Evolutionary conservation across 306 rosid species (phyloP).

Genomic region (Urtica urens): DNA sequence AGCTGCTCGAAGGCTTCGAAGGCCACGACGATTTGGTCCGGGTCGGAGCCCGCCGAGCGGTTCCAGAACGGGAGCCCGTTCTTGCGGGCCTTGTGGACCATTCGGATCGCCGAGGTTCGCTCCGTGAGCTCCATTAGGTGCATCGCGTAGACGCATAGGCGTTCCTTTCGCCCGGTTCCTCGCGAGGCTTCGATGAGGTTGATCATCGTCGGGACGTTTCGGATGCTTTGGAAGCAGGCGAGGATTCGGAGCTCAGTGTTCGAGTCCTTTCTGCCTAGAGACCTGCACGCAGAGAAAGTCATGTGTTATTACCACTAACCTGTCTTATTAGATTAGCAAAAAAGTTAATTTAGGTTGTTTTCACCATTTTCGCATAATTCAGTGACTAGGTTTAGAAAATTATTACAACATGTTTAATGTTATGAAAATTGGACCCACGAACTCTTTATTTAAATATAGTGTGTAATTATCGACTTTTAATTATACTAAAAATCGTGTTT

Average conservation of each 20-base stretch:
- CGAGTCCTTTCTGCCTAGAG: conserved; percentile 38
- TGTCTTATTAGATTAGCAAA: no score
- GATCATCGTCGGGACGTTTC: conserved; percentile 53
- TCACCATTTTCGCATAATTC: no score
- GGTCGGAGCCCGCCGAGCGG: conserved; percentile 13
- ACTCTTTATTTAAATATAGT: no score
- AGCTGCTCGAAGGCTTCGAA: conserved; percentile 49
- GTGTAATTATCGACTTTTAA: no score
- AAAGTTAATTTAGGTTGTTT: no score
- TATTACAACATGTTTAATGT: no score
- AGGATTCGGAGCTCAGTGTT: conserved; percentile 48
- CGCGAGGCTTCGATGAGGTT: conserved; percentile 74
- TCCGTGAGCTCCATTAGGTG: conserved; percentile 72
- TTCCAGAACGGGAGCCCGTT: conserved; percentile 69
- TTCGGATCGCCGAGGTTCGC: conserved; percentile 49
- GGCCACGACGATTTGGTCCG: conserved; percentile 39
- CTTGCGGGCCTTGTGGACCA: conserved; percentile 52
- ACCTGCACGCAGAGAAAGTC: no score
- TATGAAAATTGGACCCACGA: no score
- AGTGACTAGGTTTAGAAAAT: no score
- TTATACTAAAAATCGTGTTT: no score
- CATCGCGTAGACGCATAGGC: conserved; percentile 71
- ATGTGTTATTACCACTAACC: no score
- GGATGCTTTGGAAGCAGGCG: conserved; percentile 51
- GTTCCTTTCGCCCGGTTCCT: conserved; percentile 46